Evolutionary conservation across 306 rosid genomes (phyloP).

Genomic region (Pyrus betulifolia): DNA sequence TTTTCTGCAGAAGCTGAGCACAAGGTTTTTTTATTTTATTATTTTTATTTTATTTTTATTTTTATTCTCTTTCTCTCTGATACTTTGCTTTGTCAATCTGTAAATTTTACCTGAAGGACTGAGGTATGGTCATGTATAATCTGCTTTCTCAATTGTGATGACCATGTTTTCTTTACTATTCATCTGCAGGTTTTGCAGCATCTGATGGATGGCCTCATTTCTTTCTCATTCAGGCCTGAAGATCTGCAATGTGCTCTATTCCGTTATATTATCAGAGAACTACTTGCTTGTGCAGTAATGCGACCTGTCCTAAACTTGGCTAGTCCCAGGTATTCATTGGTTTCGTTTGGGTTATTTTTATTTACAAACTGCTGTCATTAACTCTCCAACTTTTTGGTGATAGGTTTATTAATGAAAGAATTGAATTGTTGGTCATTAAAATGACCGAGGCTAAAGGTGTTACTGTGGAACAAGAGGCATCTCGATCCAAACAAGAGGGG

Average conservation of each 20-base stretch:
- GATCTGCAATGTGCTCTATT: conserved; percentile 86
- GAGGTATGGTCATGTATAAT: conserved; percentile 2
- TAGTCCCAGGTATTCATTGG: conserved; percentile 60
- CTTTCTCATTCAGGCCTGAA: conserved; percentile 64
- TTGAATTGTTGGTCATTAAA: conserved; percentile 66
- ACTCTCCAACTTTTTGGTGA: conserved; percentile 26
- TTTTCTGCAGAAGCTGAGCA: conserved; percentile 98
- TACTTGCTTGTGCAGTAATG: conserved; percentile 92
- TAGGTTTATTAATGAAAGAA: conserved; percentile 93
- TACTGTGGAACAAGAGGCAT: conserved; percentile 28
- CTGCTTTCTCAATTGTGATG: conserved; percentile 11
- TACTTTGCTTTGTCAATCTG: conserved; percentile 11
- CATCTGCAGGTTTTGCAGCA: conserved; percentile 85
- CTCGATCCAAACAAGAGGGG: conserved; percentile 48
- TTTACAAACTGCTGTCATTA: conserved; percentile 11
- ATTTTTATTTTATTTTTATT: background rate
- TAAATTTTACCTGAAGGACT: conserved; percentile 11
- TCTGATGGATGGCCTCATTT: conserved; percentile 81
- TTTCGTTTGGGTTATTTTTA: conserved; percentile 15
- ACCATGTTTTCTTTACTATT: conserved; percentile 23
- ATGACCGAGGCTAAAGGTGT: conserved; percentile 54
- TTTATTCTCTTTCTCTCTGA: conserved; percentile 9
- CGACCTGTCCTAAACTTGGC: conserved; percentile 86
- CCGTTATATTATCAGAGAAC: conserved; percentile 78
- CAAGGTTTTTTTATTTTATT: conserved; percentile 50